Base-by-base conservation (phyloP, 1,139 yeast genomes). In the Hansenula anomala region DNA sequence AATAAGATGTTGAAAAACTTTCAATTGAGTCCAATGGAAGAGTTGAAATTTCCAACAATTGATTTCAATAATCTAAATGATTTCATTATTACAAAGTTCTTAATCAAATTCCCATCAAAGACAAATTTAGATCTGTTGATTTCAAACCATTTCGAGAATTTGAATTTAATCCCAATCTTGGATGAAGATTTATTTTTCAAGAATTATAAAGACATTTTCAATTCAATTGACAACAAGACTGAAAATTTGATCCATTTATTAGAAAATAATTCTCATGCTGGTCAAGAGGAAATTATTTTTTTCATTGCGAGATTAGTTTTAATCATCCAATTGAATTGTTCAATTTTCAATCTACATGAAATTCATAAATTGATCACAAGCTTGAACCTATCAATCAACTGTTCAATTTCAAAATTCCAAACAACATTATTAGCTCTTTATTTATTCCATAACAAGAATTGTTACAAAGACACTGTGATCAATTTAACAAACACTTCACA, bases 101-200 rank as follows among this genome's bases (percentile, higher is more conserved):
- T 59, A 31, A 58, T 60, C 33, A 71, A 69, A 43, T 65, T 63
- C 54, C 66, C 61, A 33, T 62, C 63, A 36, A 72, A 71, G 47
- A 63, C 62, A 37, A 75, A 73, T 42, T 54, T 78, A 44, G 85
- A 79, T 49, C 65, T 69, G 40, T 71, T 76, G 39, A 67, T 79
- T 27, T 62, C 67, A 45, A 70, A 75, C 37, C 79, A 67, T 51
- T 79, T 79, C 50, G 63, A 76, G 40, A 73, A 76, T 48, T 71
- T 75, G 52, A 79, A 71, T 17, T 66, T 78, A 44, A 69, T 79
- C 23, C 85, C 85, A 11, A 73, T 79, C n/a, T 69, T 79, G 45
- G 83, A 78, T 52, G 78, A 74, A 48, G 71, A 69, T 36, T 59
- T 66, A 31, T 78, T 79, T 50, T 78, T 77, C 71, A 73, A 70